phyloP scores from a whole-genome alignment of 305 asterid genomes.

The Rubia balearica region DNA sequence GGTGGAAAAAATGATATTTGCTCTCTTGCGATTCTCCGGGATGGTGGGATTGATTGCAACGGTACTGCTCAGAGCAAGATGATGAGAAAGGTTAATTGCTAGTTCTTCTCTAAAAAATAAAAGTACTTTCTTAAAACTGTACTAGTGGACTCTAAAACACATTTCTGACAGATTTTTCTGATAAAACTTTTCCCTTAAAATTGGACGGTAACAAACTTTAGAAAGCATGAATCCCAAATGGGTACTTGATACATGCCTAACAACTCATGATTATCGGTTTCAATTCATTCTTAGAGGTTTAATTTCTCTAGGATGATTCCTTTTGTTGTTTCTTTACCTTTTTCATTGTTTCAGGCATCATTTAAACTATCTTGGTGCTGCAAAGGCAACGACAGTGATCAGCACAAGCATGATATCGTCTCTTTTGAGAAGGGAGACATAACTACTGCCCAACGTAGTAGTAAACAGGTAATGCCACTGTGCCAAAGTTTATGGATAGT shows the following conservation, averaged over 20 bases:
- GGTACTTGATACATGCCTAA: background rate
- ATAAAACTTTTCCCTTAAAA: background rate
- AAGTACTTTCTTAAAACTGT: background rate
- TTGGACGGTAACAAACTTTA: slow-evolving; percentile 1
- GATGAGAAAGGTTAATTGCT: slow-evolving; percentile 54
- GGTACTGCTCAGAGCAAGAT: slow-evolving; percentile 42
- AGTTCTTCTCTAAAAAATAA: background rate
- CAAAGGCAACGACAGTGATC: slow-evolving; percentile 86
- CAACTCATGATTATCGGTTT: background rate
- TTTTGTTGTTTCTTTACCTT: background rate
- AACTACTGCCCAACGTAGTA: slow-evolving; percentile 90
- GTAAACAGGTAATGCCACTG: slow-evolving; percentile 61
- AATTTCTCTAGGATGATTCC: background rate
- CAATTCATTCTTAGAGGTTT: background rate
- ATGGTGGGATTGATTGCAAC: slow-evolving; percentile 48
- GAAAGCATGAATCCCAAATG: background rate
- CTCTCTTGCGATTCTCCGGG: slow-evolving; percentile 75
- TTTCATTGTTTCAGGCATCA: slow-evolving; percentile 59
- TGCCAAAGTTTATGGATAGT: background rate
- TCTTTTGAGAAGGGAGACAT: slow-evolving; percentile 94
- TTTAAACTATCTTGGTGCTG: slow-evolving; percentile 91
- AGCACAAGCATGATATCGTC: slow-evolving; percentile 86
- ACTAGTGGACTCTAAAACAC: background rate
- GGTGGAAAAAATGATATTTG: slow-evolving; percentile 82
- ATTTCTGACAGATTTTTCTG: background rate